Evolutionary conservation across 108 stramenopile genomes (phyloP).

Genomic region (Cylindrotheca closterium): DNA sequence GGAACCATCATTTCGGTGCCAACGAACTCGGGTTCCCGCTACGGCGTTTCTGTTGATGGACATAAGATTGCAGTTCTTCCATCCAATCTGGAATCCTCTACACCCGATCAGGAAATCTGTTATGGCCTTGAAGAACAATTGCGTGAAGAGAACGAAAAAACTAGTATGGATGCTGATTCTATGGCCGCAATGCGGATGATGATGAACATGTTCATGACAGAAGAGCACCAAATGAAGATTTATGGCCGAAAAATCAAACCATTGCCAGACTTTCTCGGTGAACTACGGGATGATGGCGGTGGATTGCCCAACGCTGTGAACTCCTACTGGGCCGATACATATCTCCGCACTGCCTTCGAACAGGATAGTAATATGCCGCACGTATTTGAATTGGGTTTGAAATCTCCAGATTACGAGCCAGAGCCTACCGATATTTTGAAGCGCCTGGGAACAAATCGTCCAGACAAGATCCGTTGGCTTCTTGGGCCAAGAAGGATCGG

Average conservation of each 20-base stretch:
- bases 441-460: constrained; percentile 14
- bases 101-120: constrained; percentile 1
- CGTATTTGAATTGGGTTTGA: constrained; percentile 14
- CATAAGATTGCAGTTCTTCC: constrained; percentile 1
- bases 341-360: constrained; percentile 21
- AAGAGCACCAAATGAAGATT: constrained; percentile 15
- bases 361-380: constrained; percentile 17
- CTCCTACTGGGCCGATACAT: constrained; percentile 20
- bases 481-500: no score
- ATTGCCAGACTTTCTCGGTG: constrained; percentile 15
- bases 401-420: constrained; percentile 12
- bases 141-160: neutral
- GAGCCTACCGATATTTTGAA: constrained; percentile 13
- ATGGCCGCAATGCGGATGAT: constrained; percentile 20
- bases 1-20: constrained; percentile 17
- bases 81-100: neutral
- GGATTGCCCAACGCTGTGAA: constrained; percentile 21
- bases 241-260: constrained; percentile 29
- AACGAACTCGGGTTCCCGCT: constrained; percentile 1
- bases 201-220: constrained; percentile 16
- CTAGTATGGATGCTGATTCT: constrained; percentile 6
- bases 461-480: no score
- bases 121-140: neutral
- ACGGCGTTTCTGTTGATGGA: constrained; percentile 18
- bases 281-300: constrained; percentile 5